phyloP scores from a whole-genome alignment of 2,329 filamentous ascomycete genomes.

The Monilinia aucupariae region DNA sequence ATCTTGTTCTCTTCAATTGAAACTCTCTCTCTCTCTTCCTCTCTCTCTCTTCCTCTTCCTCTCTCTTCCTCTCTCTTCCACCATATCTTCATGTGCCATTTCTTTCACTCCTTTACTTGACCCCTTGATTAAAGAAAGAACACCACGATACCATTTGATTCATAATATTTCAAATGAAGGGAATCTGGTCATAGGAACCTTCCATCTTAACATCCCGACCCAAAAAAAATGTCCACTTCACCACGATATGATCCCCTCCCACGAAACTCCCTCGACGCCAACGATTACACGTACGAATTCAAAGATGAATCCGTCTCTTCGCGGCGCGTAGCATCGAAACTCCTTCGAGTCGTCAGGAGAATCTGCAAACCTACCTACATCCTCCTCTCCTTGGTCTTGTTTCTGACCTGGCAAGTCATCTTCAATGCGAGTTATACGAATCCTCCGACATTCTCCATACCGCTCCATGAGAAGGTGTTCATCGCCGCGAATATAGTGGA shows the following conservation, averaged over 20 bases:
- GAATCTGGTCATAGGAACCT: not conserved
- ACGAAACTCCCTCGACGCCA: slow-evolving; percentile 22
- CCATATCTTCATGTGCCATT: too few species aligned
- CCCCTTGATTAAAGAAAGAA: too few species aligned
- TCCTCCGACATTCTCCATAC: slow-evolving; percentile 41
- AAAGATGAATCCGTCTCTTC: slow-evolving; percentile 26
- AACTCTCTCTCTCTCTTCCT: too few species aligned
- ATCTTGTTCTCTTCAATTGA: too few species aligned
- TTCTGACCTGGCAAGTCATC: slow-evolving; percentile 27
- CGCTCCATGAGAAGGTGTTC: slow-evolving; percentile 59
- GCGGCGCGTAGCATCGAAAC: slow-evolving; percentile 10
- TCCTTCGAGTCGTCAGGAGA: slow-evolving; percentile 21
- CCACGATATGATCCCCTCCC: slow-evolving; percentile 24
- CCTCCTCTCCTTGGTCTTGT: slow-evolving; percentile 22
- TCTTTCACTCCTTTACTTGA: too few species aligned
- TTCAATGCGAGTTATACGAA: slow-evolving; percentile 43
- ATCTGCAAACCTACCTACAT: slow-evolving; percentile 29
- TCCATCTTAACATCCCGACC: not conserved
- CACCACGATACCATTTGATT: too few species aligned
- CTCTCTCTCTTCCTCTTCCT: too few species aligned
- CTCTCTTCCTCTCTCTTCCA: too few species aligned
- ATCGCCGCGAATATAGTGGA: slow-evolving; percentile 69
- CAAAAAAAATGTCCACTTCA: slow-evolving; percentile 26
- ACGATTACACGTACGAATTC: slow-evolving; percentile 22
- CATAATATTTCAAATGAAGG: not conserved